Percentiles rank a stretch among this genome's conserved stretches.
Evolutionary conservation across 73 alveolate species (phyloP).

Genomic region (Symbiodinium natans): DNA sequence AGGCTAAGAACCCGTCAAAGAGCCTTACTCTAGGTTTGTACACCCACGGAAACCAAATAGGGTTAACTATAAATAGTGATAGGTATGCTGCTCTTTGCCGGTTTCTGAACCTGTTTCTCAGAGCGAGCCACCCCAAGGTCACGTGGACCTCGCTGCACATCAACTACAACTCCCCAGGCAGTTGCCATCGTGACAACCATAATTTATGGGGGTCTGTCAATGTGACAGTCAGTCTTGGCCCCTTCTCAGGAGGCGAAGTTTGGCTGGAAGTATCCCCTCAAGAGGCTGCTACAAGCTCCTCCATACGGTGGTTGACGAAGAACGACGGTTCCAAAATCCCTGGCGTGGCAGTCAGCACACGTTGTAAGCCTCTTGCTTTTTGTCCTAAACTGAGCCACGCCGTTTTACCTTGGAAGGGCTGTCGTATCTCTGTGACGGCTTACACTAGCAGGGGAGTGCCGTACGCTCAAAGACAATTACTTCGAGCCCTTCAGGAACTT

Average conservation of each 20-base stretch:
- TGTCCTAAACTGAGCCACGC: not conserved
- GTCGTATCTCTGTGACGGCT: not conserved
- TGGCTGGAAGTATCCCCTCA: not conserved
- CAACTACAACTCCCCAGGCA: not conserved
- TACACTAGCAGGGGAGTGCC: not conserved
- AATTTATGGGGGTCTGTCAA: not conserved
- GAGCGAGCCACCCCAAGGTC: too few species aligned
- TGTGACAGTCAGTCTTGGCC: not conserved
- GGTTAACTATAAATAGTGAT: not conserved
- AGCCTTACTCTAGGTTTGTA: not conserved
- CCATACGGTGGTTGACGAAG: not conserved
- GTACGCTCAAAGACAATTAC: not conserved
- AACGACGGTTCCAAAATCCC: not conserved
- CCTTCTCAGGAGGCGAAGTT: not conserved
- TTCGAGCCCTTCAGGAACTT: not conserved
- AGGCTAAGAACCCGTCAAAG: not conserved
- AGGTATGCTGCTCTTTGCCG: not conserved
- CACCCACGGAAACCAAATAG: not conserved
- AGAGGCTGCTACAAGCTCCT: not conserved
- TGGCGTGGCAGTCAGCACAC: not conserved
- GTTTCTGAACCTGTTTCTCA: too few species aligned
- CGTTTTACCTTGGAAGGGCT: not conserved
- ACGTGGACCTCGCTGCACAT: not conserved
- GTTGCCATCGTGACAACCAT: not conserved
- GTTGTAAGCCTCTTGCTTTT: too few species aligned